Conservation (phyloP, 139 green algal genomes). For the Chlamydomonas eustigma region DNA sequence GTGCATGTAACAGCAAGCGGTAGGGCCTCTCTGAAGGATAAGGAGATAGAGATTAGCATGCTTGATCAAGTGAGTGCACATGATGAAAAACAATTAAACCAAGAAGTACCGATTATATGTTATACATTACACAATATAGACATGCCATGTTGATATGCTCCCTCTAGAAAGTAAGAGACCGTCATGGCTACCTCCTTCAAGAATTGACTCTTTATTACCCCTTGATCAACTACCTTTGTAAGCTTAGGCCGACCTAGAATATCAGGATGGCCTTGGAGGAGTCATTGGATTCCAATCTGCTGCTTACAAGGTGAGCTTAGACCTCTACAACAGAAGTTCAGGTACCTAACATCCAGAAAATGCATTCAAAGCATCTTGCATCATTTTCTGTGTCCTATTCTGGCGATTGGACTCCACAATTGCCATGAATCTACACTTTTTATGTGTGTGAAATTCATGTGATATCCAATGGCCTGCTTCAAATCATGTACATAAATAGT, state of each 20-base stretch:
- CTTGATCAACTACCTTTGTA: background rate
- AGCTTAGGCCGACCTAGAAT: conserved; percentile 57
- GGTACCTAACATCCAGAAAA: background rate
- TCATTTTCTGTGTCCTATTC: conserved; percentile 13
- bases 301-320: background rate
- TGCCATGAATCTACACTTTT: background rate
- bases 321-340: background rate
- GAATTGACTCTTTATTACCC: background rate
- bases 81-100: too few relatives aligned
- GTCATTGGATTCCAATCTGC: background rate
- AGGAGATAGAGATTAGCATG: conserved; percentile 59
- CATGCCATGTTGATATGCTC: too few relatives aligned
- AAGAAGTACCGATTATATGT: background rate
- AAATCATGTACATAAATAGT: too few relatives aligned
- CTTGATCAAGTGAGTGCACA: conserved; percentile 49
- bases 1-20: conserved; percentile 47
- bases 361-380: background rate
- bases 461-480: background rate
- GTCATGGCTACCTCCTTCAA: background rate
- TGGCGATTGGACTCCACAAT: conserved; percentile 32
- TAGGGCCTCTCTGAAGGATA: conserved; percentile 47
- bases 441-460: conserved; percentile 23
- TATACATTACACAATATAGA: background rate
- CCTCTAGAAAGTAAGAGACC: too few relatives aligned
- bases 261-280: conserved; percentile 14